Percentiles rank a stretch among this genome's conserved stretches.
These are phyloP conservation scores for Coelastrella sp. DNA, from an alignment of 139 green algal species.

Conservation along the genomic window DNA sequence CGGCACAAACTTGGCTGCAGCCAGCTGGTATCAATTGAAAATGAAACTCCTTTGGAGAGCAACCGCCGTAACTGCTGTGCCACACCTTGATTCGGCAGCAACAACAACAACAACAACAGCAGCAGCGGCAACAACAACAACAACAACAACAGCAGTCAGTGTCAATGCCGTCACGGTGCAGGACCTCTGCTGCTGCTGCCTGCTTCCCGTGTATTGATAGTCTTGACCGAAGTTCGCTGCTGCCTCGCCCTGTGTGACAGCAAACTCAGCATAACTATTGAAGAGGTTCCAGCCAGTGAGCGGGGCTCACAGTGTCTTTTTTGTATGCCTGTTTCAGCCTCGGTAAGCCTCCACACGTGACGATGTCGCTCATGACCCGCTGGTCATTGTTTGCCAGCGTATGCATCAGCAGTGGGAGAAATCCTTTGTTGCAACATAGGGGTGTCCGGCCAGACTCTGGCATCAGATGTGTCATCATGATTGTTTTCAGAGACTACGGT, in stretches of 20 bases:
- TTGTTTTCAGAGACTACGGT: too few species aligned
- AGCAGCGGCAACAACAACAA: slow-evolving; percentile 18
- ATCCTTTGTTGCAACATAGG: background rate
- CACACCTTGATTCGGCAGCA: slow-evolving; percentile 67
- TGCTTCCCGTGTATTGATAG: slow-evolving; percentile 58
- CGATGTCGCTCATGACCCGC: background rate
- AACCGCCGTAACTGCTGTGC: background rate
- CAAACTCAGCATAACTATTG: slow-evolving; percentile 63
- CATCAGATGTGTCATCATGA: too few species aligned
- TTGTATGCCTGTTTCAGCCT: slow-evolving; percentile 75
- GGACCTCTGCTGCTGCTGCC: slow-evolving; percentile 50
- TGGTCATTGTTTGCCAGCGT: background rate
- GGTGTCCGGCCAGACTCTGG: too few species aligned
- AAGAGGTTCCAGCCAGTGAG: slow-evolving; percentile 59
- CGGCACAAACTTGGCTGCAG: slow-evolving; percentile 5
- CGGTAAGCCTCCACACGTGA: too few species aligned
- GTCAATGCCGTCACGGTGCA: background rate
- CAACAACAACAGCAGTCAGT: slow-evolving; percentile 11
- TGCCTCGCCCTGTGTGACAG: slow-evolving; percentile 74
- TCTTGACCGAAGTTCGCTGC: slow-evolving; percentile 66
- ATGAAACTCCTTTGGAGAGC: background rate
- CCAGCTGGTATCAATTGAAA: background rate
- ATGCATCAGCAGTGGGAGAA: background rate
- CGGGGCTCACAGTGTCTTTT: slow-evolving; percentile 54
- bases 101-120: slow-evolving; percentile 48